Evolutionary conservation across 495 filamentous ascomycete species (phyloP), one percentile per base, ranked within the genome.

Genomic region (Bryoglossum gracile): DNA sequence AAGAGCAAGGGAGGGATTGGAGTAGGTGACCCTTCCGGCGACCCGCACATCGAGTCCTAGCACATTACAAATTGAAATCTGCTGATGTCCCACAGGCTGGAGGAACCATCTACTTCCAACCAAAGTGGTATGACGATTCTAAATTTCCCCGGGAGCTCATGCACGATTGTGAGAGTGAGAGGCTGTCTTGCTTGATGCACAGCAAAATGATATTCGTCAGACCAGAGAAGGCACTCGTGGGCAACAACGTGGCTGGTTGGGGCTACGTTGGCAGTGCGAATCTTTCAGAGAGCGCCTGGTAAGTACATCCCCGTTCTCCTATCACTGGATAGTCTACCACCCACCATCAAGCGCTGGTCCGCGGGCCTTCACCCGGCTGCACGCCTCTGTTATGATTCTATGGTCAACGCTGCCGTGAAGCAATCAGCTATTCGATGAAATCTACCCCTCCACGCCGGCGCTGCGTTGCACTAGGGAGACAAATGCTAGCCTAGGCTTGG

Each of bases 201-300:
- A 90, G 80, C 61, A 98, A 98, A 66, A 76, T 94, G 30, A 66
- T 92, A 28, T 86, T 82, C 50, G 84, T 81, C 4, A 72, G 78
- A 9, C 77, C 71, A 13, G 57, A 42, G 4, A 45, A 41, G 11
- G 28, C 10, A 14, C 11, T 18, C 33, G 5, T 43, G 16, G 24
- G 46, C 37, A 37, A 35, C 25, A 35, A 36, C 56, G n/a, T 25
- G 38, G 56, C 80, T 8, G 6, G 6, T 6, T 97, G 86, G 80
- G 85, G 77, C 0, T 98, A 98, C 59, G 69, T 94, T n/a, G 92
- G 92, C 14, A 92, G 86, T 53, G 87, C 88, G 1, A 98, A 98
- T 64, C 58, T 94, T 6, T 91, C 88, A 0, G 89, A 95, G 64
- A 89, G 84, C 57, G 92, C 92, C 8, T 98, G 92, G 86, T 90